Base-by-base conservation (phyloP, 2,329 filamentous ascomycete species). In the Dichotomopilus funicola region DNA sequence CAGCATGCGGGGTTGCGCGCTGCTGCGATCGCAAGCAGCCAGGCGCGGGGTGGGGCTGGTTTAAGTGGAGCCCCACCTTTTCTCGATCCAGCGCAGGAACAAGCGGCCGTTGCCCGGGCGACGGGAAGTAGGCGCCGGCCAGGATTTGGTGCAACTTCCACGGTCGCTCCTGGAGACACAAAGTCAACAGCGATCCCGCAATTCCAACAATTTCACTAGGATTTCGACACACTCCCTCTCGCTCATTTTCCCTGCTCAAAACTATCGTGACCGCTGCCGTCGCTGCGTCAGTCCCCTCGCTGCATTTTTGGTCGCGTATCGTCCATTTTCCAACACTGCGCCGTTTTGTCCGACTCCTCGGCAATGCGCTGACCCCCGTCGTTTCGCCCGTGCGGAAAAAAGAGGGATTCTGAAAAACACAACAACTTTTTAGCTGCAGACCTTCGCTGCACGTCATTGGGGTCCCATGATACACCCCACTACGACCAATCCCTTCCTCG, bases 401-500 rank as follows among this genome's bases (percentile, higher is more conserved):
- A 27, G 19, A 27, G 46, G 54, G 49, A 49, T 53, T 56, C 35
- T 8, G 37, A 38, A 38, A 38, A 49, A 62, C 62, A 62, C 59
- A 63, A 62, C 51, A 59, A 43, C 45, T 38, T 9, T 38, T 52
- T 60, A 60, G 62, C 58, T 63, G 59, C 62, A 59, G 58, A 62
- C 41, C 49, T 49, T 35, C 53, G 54, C 63, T 61, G 63, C 63
- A 64, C 63, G 63, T 62, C 63, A 64, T 61, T 57, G 53, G 54
- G 45, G 45, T 64, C 55, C 19, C n/a, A 60, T 62, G 61, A 59
- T 51, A 58, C 57, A 56, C 62, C 63, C 60, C 61, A 51, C 60
- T 57, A 56, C 52, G 36, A 41, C 56, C 57, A 58, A 60, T 53
- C 53, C 51, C 50, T 41, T 27, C 31, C 49, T 48, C 38, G 48